A percentile compares a stretch with the other conserved stretches of the same genome.
Evolutionary conservation across 2,329 filamentous ascomycete species (phyloP).

Genomic region (Geosmithia morbida): DNA sequence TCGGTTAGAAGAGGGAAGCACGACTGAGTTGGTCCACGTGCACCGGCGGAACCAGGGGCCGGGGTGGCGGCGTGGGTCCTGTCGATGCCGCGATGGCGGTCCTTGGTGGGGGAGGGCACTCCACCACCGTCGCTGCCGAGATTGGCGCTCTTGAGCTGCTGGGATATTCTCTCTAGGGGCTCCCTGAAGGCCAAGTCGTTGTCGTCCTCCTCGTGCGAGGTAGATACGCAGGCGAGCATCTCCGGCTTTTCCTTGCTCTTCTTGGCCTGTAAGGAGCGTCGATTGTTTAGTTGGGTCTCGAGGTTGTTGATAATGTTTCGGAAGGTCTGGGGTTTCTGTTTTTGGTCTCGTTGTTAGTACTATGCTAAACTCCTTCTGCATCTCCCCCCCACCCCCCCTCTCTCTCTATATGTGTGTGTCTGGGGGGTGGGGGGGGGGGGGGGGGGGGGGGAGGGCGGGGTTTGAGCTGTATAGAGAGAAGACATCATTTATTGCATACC

Average conservation of each 20-base stretch:
- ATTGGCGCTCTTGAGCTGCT: not conserved
- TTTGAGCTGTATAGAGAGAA: not conserved
- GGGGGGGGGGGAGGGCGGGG: not conserved
- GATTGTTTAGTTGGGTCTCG: constrained; percentile 20
- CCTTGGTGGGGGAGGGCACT: too few species aligned
- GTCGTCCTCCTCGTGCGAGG: too few species aligned
- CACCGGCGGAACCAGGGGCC: too few species aligned
- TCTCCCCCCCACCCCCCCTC: too few species aligned
- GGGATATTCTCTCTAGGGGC: not conserved
- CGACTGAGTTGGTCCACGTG: too few species aligned
- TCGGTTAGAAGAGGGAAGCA: too few species aligned
- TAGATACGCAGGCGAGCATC: constrained; percentile 15
- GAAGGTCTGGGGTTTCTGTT: constrained; percentile 12
- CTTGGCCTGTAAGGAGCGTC: constrained; percentile 19
- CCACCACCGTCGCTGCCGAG: too few species aligned
- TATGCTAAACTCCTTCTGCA: not conserved
- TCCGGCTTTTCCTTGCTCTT: constrained; percentile 15
- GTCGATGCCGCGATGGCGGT: too few species aligned
- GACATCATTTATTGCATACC: too few species aligned
- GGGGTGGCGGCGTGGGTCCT: too few species aligned
- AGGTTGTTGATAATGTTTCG: constrained; percentile 17
- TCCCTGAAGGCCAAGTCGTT: constrained; percentile 4
- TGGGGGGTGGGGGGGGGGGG: constrained; percentile 1
- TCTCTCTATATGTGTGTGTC: not conserved
- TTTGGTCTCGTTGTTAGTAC: too few species aligned